Evolutionary conservation across 1,284 basidiomycete species (phyloP).

Genomic region (Agroathelia rolfsii): DNA sequence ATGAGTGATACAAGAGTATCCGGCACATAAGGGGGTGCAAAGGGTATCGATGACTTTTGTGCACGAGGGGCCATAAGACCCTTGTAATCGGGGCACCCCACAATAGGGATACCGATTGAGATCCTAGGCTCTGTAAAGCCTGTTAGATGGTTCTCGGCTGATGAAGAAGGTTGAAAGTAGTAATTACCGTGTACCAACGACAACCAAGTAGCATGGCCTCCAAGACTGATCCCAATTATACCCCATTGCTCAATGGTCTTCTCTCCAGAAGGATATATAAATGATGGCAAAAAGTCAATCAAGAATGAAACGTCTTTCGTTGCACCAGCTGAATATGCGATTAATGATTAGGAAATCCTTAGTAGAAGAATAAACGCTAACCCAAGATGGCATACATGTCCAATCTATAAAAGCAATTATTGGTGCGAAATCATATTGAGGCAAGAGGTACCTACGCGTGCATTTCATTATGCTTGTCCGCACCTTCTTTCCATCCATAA

Average conservation of each 20-base stretch:
- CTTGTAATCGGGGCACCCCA: slow-evolving; percentile 72
- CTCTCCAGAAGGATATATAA: slow-evolving; percentile 68
- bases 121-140: slow-evolving; percentile 55
- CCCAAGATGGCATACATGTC: slow-evolving; percentile 72
- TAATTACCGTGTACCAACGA: slow-evolving; percentile 47
- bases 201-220: slow-evolving; percentile 74
- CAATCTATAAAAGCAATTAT: too few species aligned
- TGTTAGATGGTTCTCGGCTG: slow-evolving; percentile 8
- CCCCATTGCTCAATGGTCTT: slow-evolving; percentile 59
- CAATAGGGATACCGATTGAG: slow-evolving; percentile 63
- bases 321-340: slow-evolving; percentile 47
- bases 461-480: slow-evolving; percentile 37
- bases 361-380: too few species aligned
- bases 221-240: slow-evolving; percentile 63
- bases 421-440: too few species aligned
- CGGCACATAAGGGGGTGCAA: slow-evolving; percentile 52
- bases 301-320: slow-evolving; percentile 71
- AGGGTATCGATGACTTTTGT: slow-evolving; percentile 27
- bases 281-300: slow-evolving; percentile 72
- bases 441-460: slow-evolving; percentile 63
- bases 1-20: slow-evolving; percentile 39
- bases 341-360: too few species aligned
- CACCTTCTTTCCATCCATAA: slow-evolving; percentile 40
- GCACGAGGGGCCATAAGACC: slow-evolving; percentile 56
- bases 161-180: neutral